phyloP scores from a whole-genome alignment of 129 eudicot genomes.

The Gnaphalium uliginosum region DNA sequence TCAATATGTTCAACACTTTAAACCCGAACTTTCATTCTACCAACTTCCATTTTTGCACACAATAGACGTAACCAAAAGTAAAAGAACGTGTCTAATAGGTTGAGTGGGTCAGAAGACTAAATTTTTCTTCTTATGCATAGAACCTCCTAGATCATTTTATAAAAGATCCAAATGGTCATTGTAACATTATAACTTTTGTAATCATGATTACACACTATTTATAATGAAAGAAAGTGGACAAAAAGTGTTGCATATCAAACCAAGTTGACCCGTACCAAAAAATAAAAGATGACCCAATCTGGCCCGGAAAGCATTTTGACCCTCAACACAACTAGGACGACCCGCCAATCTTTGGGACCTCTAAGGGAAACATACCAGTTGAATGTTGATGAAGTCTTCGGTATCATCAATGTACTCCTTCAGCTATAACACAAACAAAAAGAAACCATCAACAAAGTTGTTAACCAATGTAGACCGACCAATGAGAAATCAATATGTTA shows the following conservation, averaged over 20 bases:
- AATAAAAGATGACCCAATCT: too few relatives aligned
- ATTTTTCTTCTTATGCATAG: background rate
- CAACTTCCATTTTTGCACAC: too few relatives aligned
- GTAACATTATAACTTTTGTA: background rate
- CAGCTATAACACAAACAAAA: constrained; percentile 50
- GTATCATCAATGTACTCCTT: constrained; percentile 99
- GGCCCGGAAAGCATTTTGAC: too few relatives aligned
- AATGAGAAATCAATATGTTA: background rate
- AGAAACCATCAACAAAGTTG: constrained; percentile 1
- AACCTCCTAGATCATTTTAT: background rate
- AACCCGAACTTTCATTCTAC: background rate
- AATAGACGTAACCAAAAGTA: too few relatives aligned
- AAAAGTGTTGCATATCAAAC: too few relatives aligned
- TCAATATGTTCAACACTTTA: background rate
- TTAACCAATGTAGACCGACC: background rate
- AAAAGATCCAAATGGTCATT: background rate
- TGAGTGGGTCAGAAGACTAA: background rate
- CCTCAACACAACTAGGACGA: too few relatives aligned
- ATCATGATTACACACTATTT: background rate
- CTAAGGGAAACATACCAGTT: constrained; percentile 59
- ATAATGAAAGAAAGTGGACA: too few relatives aligned
- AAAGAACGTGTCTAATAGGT: background rate
- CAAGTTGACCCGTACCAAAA: too few relatives aligned
- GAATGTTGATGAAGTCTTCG: constrained; percentile 91
- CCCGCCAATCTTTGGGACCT: background rate